Evolutionary conservation across 495 filamentous ascomycete species (phyloP), one percentile per base, ranked within the genome.

Genomic region (Hypoxylon perforatum): DNA sequence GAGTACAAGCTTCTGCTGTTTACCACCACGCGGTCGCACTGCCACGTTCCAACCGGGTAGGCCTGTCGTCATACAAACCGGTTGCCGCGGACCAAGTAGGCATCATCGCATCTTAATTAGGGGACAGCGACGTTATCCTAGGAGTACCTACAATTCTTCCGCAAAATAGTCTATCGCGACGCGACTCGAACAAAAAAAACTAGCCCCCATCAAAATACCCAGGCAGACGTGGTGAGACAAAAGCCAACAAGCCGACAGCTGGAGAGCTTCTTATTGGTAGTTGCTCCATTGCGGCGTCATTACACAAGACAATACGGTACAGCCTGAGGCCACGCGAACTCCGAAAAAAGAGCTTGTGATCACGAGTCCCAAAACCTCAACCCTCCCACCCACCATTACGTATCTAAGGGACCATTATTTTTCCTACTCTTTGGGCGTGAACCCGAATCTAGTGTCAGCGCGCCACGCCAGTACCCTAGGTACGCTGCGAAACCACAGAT

Each of bases 341-440:
- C 44, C 47, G 61, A 50, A 50, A 50, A 53, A 57, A 28, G 55
- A 46, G 57, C 57, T 51, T 57, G 22, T 62, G 64, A 67, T 62
- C 57, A 62, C 58, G 46, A 54, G 57, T 22, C 41, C 52, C 30
- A 57, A 50, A 57, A 39, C 12, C 48, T 21, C 38, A 58, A 25
- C 46, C 64, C 64, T 46, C 51, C 58, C 47, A 52, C 51, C 58
- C 47, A 36, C 46, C 39, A 15, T 25, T 39, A 44, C 42, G 30
- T 42, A 45, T 10, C 15, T 17, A 42, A 42, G 39, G 39, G 5
- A 17, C n/a, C 12, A 21, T 54, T 19, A 56, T 49, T 23, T 42
- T 10, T 25, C 28, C 45, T 1, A 11, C 7, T 28, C 25, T 7
- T 3, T 7, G 7, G 25, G 3, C 25, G 25, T 28, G 25, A 7